A percentile compares a stretch with the other conserved stretches of the same genome.
Evolutionary conservation across 495 filamentous ascomycete species (phyloP).

Genomic region (Thozetella sp.): DNA sequence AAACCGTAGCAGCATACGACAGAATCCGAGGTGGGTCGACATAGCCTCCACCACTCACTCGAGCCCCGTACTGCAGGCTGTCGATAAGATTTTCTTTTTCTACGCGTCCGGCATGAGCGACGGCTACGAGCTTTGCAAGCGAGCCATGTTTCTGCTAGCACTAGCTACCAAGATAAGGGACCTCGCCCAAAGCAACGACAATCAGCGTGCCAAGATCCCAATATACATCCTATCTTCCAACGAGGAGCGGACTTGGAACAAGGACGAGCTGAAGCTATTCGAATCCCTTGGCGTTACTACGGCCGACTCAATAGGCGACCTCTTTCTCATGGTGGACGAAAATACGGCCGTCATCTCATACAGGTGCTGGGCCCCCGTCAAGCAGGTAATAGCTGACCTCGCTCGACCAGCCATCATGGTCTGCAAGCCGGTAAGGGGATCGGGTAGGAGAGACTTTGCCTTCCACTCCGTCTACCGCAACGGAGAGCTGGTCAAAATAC

Average conservation of each 20-base stretch:
- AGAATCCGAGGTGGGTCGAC: slow-evolving; percentile 7
- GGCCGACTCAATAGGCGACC: slow-evolving; percentile 12
- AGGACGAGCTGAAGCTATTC: slow-evolving; percentile 5
- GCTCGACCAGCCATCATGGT: slow-evolving; percentile 14
- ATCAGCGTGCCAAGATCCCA: slow-evolving; percentile 7
- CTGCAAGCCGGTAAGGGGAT: slow-evolving; percentile 16
- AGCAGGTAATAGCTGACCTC: slow-evolving; percentile 21
- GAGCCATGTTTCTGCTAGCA: slow-evolving; percentile 11
- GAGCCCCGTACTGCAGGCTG: not conserved
- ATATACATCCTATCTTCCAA: slow-evolving; percentile 15
- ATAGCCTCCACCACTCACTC: not conserved
- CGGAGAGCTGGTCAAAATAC: slow-evolving; percentile 6
- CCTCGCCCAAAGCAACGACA: not conserved
- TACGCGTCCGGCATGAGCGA: slow-evolving; percentile 8
- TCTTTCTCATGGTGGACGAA: slow-evolving; percentile 15
- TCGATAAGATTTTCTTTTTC: slow-evolving; percentile 19
- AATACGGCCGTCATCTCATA: slow-evolving; percentile 17
- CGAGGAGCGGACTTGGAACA: slow-evolving; percentile 7
- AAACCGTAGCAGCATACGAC: not conserved
- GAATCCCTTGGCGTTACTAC: slow-evolving; percentile 4
- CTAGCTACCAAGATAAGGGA: slow-evolving; percentile 9
- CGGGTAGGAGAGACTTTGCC: slow-evolving; percentile 7
- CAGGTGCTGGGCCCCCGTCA: slow-evolving; percentile 31
- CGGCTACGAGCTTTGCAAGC: slow-evolving; percentile 6
- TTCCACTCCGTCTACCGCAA: slow-evolving; percentile 1